Percentiles rank a stretch among this genome's conserved stretches.
Conservation (phyloP, 352 stramenopile genomes). For the Pythium phragmiticola region DNA sequence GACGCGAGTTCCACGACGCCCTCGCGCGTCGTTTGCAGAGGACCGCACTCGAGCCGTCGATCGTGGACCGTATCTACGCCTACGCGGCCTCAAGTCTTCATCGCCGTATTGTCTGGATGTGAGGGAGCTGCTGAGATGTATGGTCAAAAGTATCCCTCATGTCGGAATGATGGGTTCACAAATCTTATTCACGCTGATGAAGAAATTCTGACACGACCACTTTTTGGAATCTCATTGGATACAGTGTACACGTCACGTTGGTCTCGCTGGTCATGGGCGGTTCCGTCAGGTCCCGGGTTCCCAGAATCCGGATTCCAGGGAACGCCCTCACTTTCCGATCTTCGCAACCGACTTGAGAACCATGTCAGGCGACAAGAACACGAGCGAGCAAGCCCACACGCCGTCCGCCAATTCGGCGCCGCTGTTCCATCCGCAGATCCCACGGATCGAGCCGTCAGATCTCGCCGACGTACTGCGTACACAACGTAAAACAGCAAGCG, state of each 20-base stretch:
- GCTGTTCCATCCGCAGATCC: constrained; percentile 19
- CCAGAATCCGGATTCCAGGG: too few species aligned
- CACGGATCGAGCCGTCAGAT: constrained; percentile 19
- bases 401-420: not conserved
- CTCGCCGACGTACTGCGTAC: constrained; percentile 20
- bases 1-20: constrained; percentile 31
- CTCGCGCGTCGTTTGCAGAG: constrained; percentile 5
- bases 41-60: constrained; percentile 26
- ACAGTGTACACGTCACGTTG: too few species aligned
- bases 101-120: constrained; percentile 39
- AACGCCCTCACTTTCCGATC: not conserved
- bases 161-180: not conserved
- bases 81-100: constrained; percentile 26
- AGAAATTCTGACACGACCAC: too few species aligned
- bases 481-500: not conserved
- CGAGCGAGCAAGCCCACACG: not conserved
- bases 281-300: too few species aligned
- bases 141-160: not conserved
- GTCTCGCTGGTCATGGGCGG: too few species aligned
- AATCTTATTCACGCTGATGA: too few species aligned
- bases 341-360: not conserved
- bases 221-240: too few species aligned
- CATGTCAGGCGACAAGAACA: not conserved
- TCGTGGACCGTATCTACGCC: constrained; percentile 36
- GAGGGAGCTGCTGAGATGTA: not conserved